Percentiles rank a stretch among this genome's conserved stretches.
Conservation (phyloP, 2,329 filamentous ascomycete species). For the Emmonsiellopsis sp. region DNA sequence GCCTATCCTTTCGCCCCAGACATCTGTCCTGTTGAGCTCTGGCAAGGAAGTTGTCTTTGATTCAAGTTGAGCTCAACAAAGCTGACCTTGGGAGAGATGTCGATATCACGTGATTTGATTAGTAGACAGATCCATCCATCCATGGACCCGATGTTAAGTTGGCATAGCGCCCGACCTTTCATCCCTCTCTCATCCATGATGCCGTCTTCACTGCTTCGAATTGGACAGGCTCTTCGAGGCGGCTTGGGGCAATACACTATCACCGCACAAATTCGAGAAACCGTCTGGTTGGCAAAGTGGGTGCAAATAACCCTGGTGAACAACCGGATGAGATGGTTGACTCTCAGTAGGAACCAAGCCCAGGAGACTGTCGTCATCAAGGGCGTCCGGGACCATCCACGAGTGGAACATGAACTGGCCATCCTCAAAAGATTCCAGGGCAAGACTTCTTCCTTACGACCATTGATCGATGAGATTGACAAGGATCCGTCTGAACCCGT, state of each 20-base stretch:
- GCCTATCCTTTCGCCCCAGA: no score
- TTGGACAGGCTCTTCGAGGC: constrained; percentile 4
- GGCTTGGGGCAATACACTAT: constrained; percentile 6
- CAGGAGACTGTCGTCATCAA: constrained; percentile 19
- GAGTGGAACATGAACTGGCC: constrained; percentile 20
- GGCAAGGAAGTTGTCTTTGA: no score
- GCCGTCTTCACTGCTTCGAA: no score
- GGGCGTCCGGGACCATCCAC: constrained; percentile 15
- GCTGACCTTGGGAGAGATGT: no score
- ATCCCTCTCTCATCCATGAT: no score
- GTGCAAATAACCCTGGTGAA: background rate
- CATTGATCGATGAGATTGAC: constrained; percentile 20
- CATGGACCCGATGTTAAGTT: no score
- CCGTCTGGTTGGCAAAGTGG: constrained; percentile 9
- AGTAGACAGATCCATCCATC: no score
- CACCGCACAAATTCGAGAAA: constrained; percentile 4
- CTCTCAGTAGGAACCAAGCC: constrained; percentile 2
- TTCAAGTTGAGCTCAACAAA: no score
- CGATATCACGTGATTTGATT: no score
- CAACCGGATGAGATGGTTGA: background rate
- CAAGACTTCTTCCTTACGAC: constrained; percentile 16
- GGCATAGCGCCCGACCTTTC: no score
- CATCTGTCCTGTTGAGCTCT: no score
- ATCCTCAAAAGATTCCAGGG: constrained; percentile 19
- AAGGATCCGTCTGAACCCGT: constrained; percentile 15